These are phyloP conservation scores for Amphicarpaea edgeworthii DNA, from an alignment of 306 rosid species.

Conservation along the genomic window DNA sequence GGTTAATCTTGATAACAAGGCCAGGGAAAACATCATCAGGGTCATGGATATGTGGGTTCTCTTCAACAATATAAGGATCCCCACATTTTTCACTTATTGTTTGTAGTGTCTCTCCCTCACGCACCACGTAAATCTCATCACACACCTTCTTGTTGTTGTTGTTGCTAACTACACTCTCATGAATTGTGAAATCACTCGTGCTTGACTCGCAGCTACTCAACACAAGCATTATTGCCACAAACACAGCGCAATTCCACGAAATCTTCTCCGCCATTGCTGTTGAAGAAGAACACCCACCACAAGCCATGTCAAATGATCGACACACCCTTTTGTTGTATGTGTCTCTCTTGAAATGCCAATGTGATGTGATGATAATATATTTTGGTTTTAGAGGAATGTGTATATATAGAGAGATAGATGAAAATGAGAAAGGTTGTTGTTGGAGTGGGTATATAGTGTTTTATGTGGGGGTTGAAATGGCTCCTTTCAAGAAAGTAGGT, in stretches of 20 bases:
- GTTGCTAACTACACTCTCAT: neutral
- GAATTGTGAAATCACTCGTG: constrained; percentile 32
- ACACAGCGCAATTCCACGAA: constrained; percentile 48
- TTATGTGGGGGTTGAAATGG: constrained; percentile 45
- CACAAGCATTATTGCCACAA: constrained; percentile 47
- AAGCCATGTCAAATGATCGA: constrained; percentile 33
- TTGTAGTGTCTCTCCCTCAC: constrained; percentile 89
- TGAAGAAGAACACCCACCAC: constrained; percentile 53
- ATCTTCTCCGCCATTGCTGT: constrained; percentile 51
- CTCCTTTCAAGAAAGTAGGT: constrained; percentile 43
- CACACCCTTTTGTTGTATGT: neutral
- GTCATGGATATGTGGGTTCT: constrained; percentile 88
- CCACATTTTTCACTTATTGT: constrained; percentile 87
- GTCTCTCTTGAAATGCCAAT: neutral
- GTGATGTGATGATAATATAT: neutral
- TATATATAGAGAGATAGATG: neutral
- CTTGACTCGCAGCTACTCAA: constrained; percentile 57
- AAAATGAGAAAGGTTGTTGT: constrained; percentile 33
- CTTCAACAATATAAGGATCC: constrained; percentile 85
- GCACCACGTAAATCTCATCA: constrained; percentile 87
- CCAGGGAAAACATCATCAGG: constrained; percentile 94
- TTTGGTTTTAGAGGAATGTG: constrained; percentile 10
- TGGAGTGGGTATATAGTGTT: constrained; percentile 41
- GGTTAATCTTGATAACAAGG: constrained; percentile 80
- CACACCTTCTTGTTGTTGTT: constrained; percentile 49